Base-by-base conservation (phyloP, 495 filamentous ascomycete species). In the Daldinia loculata region DNA sequence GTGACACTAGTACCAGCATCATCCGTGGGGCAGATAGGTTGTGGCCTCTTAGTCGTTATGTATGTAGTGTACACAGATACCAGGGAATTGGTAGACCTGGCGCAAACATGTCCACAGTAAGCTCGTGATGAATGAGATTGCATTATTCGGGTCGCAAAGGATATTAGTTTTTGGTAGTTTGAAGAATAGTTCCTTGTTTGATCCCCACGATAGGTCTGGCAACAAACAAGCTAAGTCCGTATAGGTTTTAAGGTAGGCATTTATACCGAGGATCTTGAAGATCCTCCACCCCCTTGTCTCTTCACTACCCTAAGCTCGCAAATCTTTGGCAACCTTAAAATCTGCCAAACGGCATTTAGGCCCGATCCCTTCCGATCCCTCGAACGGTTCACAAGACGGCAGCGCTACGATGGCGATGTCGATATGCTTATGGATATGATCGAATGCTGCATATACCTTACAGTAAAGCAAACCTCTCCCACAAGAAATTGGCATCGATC, bases 21-120 rank as follows among this genome's bases (percentile, higher is more conserved):
- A 69, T 69, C 70, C 70, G 70, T 73, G 70, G 70, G 70, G 70
- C 66, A 69, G 34, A 63, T 66, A 69, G 34, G 60, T 66, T 61
- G 56, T 61, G 70, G 52, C 43, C 19, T 48, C 56, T 63, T 52
- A 53, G 58, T 69, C 57, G 61, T 66, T 69, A n/a, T n/a, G n/a
- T n/a, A n/a, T n/a, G n/a, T n/a, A 73, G 62, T 63, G 59, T 66
- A 63, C 34, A 50, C 32, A 65, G 56, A 73, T 69, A 62, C 66
- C 66, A 73, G 66, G 70, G 70, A 69, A 61, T 59, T 56, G 58
- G 70, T 66, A 59, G 60, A 53, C 34, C 38, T 41, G 61, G 66
- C 62, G 70, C 70, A 73, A 73, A 73, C 70, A 73, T 62, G 56
- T 17, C 70, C 66, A 73, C 62, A 73, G 70, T 73, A 73, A 73